Evolutionary conservation across 108 stramenopile genomes (phyloP), one percentile per base, ranked within the genome.

Genomic region (Thalassiosira profunda): DNA sequence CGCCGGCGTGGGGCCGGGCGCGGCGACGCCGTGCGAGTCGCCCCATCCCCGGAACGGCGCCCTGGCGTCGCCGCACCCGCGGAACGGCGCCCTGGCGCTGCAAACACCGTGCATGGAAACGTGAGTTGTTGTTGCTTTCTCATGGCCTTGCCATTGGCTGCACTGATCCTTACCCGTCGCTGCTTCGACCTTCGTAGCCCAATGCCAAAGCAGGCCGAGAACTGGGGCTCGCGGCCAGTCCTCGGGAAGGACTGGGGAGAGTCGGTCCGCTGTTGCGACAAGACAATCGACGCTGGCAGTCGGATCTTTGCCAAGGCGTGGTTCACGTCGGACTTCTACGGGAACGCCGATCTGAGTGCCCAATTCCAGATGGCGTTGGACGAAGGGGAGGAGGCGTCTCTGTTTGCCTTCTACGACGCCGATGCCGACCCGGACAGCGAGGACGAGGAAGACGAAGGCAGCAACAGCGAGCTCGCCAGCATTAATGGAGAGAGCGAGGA

Each of bases 151-250:
- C 57, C n/a, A n/a, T n/a, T n/a, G n/a, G n/a, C n/a, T n/a, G n/a
- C n/a, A n/a, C n/a, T n/a, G n/a, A n/a, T n/a, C n/a, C n/a, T n/a
- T n/a, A n/a, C n/a, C n/a, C n/a, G n/a, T n/a, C n/a, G n/a, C n/a
- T n/a, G n/a, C n/a, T 29, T 54, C 20, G 18, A 12, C 25, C 35
- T 21, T 3, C 29, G 54, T 18, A 88, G 78, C 21, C 92, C 92
- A 38, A 83, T 84, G 73, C 70, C 80, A n/a, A 85, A 71, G 44
- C 72, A 56, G 40, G 55, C 54, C 33, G 58, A 75, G 26, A 58
- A 72, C 48, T 94, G 93, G 93, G 90, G 90, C 20, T 90, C 90
- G 28, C 51, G 84, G 45, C 90, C 91, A 11, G 41, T 86, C 23
- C 42, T 59, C 24, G 88, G 88, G 15, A 69, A 70, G 34, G 94